Evolutionary conservation across 805 yeast genomes (phyloP), one percentile per base, ranked within the genome.

Genomic region (Hanseniaspora singularis): DNA sequence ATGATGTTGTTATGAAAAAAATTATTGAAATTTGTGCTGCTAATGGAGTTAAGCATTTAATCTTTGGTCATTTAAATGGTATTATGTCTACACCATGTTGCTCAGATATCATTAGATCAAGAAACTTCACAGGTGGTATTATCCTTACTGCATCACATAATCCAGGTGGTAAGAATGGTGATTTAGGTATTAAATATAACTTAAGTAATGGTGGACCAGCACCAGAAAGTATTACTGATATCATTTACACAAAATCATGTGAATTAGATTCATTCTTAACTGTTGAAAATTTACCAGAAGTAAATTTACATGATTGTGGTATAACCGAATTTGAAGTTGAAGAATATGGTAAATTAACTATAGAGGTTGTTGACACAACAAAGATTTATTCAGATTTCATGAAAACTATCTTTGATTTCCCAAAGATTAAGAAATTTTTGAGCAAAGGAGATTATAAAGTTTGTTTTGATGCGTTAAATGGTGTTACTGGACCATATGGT

Each of bases 401-500:
- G 68, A 84, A 82, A 65, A 74, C 72, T 40, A 89, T 92, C 56
- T 89, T 89, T 60, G 97, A 89, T 63, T 86, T 92, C 60, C 76
- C 72, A 11, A 67, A 86, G 56, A 89, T 92, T 65, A 78, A 74
- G 64, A 58, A 68, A 38, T 92, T 92, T 63, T 69, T 89, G 49
- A 62, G 61, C 14, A 62, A 42, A n/a, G 61, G 69, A 36, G 67
- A 74, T 38, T 87, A 86, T 68, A 74, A 72, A 56, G 73, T 87
- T 36, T 69, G 89, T 51, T 92, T 92, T 56, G 98, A 89, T 61
- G 86, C 89, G 2, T 68, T 89, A 57, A 84, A 86, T 58, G 98
- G 98, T 60, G 92, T 89, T 57, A 89, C 98, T 23, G 98, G 97
- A 37, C 96, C 97, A 18, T 89, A 92, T 60, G 97, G 95, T 50